Evolutionary conservation across 305 asterid species (phyloP).

Genomic region (Fraxinus velutina): DNA sequence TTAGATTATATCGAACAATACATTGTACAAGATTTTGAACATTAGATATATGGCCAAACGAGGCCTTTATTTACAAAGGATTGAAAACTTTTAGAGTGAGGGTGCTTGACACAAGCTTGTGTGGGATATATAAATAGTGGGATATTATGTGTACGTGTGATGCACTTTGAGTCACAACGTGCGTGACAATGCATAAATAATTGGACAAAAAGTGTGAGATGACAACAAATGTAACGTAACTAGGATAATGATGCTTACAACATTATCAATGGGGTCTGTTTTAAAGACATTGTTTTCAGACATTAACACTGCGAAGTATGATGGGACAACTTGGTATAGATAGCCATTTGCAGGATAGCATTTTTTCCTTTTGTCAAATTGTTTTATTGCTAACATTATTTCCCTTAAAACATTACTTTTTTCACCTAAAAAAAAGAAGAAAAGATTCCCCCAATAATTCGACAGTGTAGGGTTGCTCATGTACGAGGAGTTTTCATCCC

Average conservation of each 20-base stretch:
- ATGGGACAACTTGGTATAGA: background rate
- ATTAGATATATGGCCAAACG: background rate
- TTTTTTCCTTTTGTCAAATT: background rate
- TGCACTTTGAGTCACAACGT: background rate
- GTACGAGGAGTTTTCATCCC: background rate
- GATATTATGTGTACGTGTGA: background rate
- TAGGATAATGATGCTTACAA: background rate
- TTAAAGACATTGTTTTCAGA: background rate
- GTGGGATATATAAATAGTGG: too few relatives aligned
- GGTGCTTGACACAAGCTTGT: background rate
- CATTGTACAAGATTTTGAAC: background rate
- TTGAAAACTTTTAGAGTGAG: background rate
- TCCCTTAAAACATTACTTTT: slow-evolving; percentile 8
- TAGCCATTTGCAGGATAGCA: background rate
- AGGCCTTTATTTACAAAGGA: background rate
- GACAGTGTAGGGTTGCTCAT: slow-evolving; percentile 18
- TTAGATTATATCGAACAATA: background rate
- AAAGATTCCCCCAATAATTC: slow-evolving; percentile 19
- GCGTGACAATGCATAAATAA: background rate
- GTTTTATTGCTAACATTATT: slow-evolving; percentile 20
- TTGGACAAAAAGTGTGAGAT: background rate
- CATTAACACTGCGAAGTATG: background rate
- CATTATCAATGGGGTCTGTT: background rate
- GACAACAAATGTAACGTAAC: slow-evolving; percentile 15
- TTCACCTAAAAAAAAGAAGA: slow-evolving; percentile 22